A percentile compares a stretch with the other conserved stretches of the same genome.
phyloP scores from a whole-genome alignment of 345 rosid genomes.

The Microthlaspi erraticum region DNA sequence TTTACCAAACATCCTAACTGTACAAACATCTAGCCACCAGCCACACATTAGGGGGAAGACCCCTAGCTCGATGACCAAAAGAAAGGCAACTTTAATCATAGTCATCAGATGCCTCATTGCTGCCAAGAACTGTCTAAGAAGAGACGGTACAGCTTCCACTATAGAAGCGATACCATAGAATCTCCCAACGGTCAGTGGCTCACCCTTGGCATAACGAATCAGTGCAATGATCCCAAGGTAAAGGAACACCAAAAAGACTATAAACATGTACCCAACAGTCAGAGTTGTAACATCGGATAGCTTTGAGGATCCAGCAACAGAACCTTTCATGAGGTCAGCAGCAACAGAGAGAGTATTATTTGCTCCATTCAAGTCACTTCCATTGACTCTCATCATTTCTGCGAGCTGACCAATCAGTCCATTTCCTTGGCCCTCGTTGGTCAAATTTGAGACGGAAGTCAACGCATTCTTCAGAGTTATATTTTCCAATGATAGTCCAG shows the following conservation, averaged over 20 bases:
- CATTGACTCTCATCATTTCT: constrained; percentile 67
- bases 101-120: constrained; percentile 99
- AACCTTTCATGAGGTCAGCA: constrained; percentile 67
- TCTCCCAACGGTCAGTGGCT: constrained; percentile 85
- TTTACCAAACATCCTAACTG: constrained; percentile 94
- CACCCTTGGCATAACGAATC: constrained; percentile 94
- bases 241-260: constrained; percentile 71
- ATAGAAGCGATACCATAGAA: constrained; percentile 85
- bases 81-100: constrained; percentile 99
- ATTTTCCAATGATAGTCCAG: constrained; percentile 76
- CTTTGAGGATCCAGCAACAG: constrained; percentile 68
- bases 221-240: constrained; percentile 82
- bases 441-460: constrained; percentile 75
- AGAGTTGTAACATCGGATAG: constrained; percentile 96
- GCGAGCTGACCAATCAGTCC: constrained; percentile 63
- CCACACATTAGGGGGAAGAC: constrained; percentile 99
- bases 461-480: constrained; percentile 58
- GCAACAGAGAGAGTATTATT: constrained; percentile 60
- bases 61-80: constrained; percentile 96
- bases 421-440: constrained; percentile 70
- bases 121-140: constrained; percentile 88
- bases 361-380: constrained; percentile 62
- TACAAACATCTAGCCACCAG: constrained; percentile 99
- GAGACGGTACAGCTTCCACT: constrained; percentile 85
- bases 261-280: constrained; percentile 86